A percentile compares a stretch with the other conserved stretches of the same genome.
Conservation (phyloP, 805 yeast species). For the Brettanomyces nanus region DNA sequence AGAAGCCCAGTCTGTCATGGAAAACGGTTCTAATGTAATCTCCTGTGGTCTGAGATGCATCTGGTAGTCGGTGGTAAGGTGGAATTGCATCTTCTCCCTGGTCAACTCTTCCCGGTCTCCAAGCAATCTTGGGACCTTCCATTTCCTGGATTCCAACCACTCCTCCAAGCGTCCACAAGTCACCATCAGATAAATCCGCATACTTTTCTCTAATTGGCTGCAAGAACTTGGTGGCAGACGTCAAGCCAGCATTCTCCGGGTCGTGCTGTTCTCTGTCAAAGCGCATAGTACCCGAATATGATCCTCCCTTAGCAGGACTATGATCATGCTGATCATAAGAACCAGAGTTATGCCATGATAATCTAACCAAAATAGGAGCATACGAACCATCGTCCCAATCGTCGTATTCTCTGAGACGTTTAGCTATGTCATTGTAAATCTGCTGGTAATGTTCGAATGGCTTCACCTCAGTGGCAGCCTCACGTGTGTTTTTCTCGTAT, state of each 20-base stretch:
- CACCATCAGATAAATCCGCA: constrained; percentile 60
- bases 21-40: constrained; percentile 39
- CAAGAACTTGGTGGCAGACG: constrained; percentile 46
- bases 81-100: constrained; percentile 28
- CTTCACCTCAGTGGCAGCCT: constrained; percentile 25
- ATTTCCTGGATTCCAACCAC: constrained; percentile 53
- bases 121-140: constrained; percentile 54
- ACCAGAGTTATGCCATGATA: constrained; percentile 45
- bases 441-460: constrained; percentile 48
- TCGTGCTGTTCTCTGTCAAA: constrained; percentile 42
- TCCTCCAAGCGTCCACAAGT: constrained; percentile 68
- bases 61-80: constrained; percentile 43
- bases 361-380: constrained; percentile 38
- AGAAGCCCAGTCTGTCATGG: constrained; percentile 35
- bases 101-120: constrained; percentile 47
- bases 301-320: constrained; percentile 35
- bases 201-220: constrained; percentile 45
- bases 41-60: constrained; percentile 35
- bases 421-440: constrained; percentile 68
- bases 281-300: constrained; percentile 50
- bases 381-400: constrained; percentile 57
- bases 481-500: constrained; percentile 21
- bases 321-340: constrained; percentile 34
- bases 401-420: constrained; percentile 43
- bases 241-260: constrained; percentile 42